Conservation (phyloP, 2,329 filamentous ascomycete genomes). For the Colletotrichum lentis region DNA sequence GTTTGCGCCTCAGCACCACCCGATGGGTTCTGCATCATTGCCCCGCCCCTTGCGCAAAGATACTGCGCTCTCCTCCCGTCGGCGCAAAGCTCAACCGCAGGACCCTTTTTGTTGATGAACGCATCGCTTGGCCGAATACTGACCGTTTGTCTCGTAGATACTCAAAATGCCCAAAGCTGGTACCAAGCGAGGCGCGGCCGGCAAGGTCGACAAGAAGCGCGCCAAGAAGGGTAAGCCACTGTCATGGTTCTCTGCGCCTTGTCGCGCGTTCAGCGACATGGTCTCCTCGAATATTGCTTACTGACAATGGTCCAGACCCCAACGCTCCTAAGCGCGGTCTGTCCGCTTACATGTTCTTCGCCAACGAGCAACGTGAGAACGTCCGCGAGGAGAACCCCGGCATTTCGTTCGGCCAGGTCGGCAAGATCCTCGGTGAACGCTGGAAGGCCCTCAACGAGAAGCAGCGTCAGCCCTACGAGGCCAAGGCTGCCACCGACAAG, state of each 20-base stretch:
- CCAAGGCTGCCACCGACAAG: constrained; percentile 97
- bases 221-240: constrained; percentile 66
- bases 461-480: constrained; percentile 92
- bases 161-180: constrained; percentile 67
- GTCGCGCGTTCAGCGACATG: not conserved
- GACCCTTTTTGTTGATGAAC: not conserved
- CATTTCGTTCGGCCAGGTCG: constrained; percentile 96
- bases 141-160: constrained; percentile 42
- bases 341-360: constrained; percentile 99
- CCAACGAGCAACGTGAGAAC: constrained; percentile 98
- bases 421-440: constrained; percentile 96
- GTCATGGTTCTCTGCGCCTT: not conserved
- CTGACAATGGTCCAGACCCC: constrained; percentile 69
- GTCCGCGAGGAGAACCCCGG: constrained; percentile 98
- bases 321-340: constrained; percentile 99
- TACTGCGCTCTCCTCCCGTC: not conserved
- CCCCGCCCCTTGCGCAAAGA: not conserved
- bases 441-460: constrained; percentile 97
- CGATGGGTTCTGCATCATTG: constrained; percentile 17
- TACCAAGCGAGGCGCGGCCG: constrained; percentile 59
- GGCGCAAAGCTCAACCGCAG: constrained; percentile 1
- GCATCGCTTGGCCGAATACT: constrained; percentile 39
- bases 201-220: constrained; percentile 64
- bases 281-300: not conserved
- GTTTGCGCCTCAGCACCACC: constrained; percentile 45